Conservation (phyloP, 805 yeast species). For the Tanozyma kutaoensis region DNA sequence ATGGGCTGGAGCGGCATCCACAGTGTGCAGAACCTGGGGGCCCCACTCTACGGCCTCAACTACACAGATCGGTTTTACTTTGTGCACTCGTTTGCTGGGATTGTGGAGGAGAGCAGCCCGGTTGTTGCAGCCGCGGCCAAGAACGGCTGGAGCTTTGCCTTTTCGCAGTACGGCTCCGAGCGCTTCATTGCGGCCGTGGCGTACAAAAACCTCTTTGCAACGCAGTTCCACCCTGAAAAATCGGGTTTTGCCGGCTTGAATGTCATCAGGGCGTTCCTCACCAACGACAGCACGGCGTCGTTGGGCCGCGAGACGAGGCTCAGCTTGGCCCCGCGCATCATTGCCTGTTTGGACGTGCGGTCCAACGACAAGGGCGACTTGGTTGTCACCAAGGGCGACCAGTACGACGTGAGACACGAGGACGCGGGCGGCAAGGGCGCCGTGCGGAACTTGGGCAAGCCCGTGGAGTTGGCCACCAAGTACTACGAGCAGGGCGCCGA, state of each 20-base stretch:
- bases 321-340: conserved; percentile 81
- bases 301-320: conserved; percentile 17
- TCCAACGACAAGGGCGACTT: conserved; percentile 89
- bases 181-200: conserved; percentile 70
- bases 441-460: conserved; percentile 92
- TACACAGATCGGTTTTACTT: conserved; percentile 71
- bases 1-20: conserved; percentile 83
- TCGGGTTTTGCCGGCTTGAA: conserved; percentile 84
- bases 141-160: conserved; percentile 62
- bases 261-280: conserved; percentile 61
- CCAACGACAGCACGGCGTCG: conserved; percentile 12
- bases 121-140: conserved; percentile 4
- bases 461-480: conserved; percentile 84
- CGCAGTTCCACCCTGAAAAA: conserved; percentile 99
- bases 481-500: conserved; percentile 95
- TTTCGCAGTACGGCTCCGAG: conserved; percentile 65
- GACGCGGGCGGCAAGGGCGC: conserved; percentile 20
- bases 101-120: conserved; percentile 25
- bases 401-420: conserved; percentile 85
- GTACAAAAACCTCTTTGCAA: conserved; percentile 75
- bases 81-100: conserved; percentile 88
- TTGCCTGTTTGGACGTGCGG: conserved; percentile 96
- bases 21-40: conserved; percentile 6
- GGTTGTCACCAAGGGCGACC: conserved; percentile 98
- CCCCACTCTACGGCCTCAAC: conserved; percentile 46